Percentiles rank a stretch among this genome's conserved stretches.
These are phyloP conservation scores for Aspergillus sp. DNA, from an alignment of 2,329 filamentous ascomycete genomes.

Conservation along the genomic window DNA sequence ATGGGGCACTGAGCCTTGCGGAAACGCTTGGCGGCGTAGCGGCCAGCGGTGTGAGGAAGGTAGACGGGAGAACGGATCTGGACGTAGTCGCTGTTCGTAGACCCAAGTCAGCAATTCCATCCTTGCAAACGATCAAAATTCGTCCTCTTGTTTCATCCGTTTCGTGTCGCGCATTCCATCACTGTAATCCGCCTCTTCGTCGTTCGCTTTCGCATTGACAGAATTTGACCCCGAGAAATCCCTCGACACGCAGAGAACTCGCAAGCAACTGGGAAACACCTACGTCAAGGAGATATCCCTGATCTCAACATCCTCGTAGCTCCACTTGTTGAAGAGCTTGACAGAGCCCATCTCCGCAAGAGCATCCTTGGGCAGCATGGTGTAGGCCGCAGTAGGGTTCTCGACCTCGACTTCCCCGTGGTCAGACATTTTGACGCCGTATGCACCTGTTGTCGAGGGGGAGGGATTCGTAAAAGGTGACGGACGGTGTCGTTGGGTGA, in stretches of 20 bases:
- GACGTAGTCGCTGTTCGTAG: constrained; percentile 81
- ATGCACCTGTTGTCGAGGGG: constrained; percentile 31
- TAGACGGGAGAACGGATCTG: constrained; percentile 99
- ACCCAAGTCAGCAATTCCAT: constrained; percentile 24
- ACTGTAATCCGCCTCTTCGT: not conserved
- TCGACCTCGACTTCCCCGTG: constrained; percentile 89
- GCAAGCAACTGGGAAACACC: constrained; percentile 37
- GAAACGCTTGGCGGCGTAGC: constrained; percentile 99
- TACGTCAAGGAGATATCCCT: constrained; percentile 99
- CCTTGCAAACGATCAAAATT: not conserved
- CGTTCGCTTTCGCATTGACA: constrained; percentile 5
- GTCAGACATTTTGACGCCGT: constrained; percentile 74
- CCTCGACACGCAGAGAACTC: constrained; percentile 20
- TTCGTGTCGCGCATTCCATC: not conserved
- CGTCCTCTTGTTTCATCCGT: constrained; percentile 2
- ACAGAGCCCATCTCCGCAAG: constrained; percentile 80
- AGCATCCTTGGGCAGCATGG: constrained; percentile 89
- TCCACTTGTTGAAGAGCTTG: constrained; percentile 98
- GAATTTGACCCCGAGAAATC: not conserved
- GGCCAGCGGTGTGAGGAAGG: constrained; percentile 96
- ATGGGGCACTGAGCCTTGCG: constrained; percentile 99
- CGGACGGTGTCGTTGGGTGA: constrained; percentile 34
- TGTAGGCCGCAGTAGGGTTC: constrained; percentile 60
- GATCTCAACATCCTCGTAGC: constrained; percentile 98
- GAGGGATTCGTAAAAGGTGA: constrained; percentile 33